A percentile compares a stretch with the other conserved stretches of the same genome.
phyloP scores from a whole-genome alignment of 1,139 yeast species.

The Kluyveromyces marxianus region DNA sequence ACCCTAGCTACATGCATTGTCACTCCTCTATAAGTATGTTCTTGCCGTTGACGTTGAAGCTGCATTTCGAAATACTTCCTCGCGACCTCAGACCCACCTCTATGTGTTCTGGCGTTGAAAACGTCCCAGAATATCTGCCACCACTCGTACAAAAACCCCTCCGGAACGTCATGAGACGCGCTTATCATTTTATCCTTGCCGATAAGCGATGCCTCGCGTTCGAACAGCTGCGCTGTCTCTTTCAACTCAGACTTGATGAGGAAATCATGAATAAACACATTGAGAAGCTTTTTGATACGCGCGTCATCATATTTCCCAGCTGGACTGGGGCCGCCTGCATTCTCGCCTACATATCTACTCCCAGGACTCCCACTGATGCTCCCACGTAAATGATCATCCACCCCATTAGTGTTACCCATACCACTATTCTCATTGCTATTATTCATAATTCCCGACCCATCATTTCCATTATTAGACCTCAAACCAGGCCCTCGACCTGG shows the following conservation, averaged over 20 bases:
- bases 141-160: constrained; percentile 87
- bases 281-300: constrained; percentile 49
- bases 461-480: background rate
- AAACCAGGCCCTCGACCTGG: background rate
- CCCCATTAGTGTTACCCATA: too few species aligned
- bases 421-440: too few species aligned
- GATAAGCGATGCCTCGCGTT: constrained; percentile 55
- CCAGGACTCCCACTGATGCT: background rate
- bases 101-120: constrained; percentile 68
- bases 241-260: constrained; percentile 64
- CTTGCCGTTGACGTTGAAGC: constrained; percentile 55
- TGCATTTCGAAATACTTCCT: constrained; percentile 68
- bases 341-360: background rate
- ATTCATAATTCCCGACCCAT: too few species aligned
- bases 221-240: constrained; percentile 66
- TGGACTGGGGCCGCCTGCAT: background rate
- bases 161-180: constrained; percentile 45
- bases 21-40: constrained; percentile 41
- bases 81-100: constrained; percentile 56
- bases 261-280: constrained; percentile 84
- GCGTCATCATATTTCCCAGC: constrained; percentile 1
- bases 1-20: constrained; percentile 36
- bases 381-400: background rate
- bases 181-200: constrained; percentile 38
- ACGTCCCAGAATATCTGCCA: constrained; percentile 97